Percentiles rank a stretch among this genome's conserved stretches.
These are phyloP conservation scores for Centrapalus pauciflorus DNA, from an alignment of 129 eudicot genomes.

Conservation along the genomic window DNA sequence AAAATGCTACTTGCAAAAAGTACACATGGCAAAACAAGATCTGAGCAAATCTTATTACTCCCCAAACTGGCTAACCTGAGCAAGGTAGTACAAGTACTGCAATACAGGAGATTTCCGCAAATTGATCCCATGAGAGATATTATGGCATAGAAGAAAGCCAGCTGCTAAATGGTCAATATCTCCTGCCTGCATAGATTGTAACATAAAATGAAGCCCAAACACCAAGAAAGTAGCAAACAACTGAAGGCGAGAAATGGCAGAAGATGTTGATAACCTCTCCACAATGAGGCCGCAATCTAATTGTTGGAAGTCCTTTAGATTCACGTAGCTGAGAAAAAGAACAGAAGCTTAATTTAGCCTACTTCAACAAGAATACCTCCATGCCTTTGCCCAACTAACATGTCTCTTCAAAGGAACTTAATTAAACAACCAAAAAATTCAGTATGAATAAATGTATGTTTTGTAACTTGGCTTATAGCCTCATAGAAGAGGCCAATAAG, in stretches of 20 bases:
- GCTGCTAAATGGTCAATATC: conserved; percentile 98
- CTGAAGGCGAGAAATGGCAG: conserved; percentile 5
- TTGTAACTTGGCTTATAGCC: neutral
- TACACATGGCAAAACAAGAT: too few species aligned
- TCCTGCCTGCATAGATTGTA: conserved; percentile 66
- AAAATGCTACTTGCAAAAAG: neutral
- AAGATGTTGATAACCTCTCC: conserved; percentile 66
- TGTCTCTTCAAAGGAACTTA: too few species aligned
- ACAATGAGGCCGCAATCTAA: conserved; percentile 91
- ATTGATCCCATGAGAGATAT: conserved; percentile 95
- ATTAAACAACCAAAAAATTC: neutral
- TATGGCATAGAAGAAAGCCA: conserved; percentile 89
- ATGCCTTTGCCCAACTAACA: neutral
- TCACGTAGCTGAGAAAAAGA: conserved; percentile 78
- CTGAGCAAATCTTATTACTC: too few species aligned
- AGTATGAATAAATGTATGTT: too few species aligned
- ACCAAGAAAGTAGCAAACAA: neutral
- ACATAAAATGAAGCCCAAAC: neutral
- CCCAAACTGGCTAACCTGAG: conserved; percentile 65
- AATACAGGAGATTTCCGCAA: conserved; percentile 87
- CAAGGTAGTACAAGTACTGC: conserved; percentile 92
- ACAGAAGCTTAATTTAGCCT: conserved; percentile 3
- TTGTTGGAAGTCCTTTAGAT: conserved; percentile 92
- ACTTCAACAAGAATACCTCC: neutral
- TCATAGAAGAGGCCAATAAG: neutral